These are phyloP conservation scores for Panaeolus cyanescens DNA, from an alignment of 768 basidiomycete genomes.

Conservation along the genomic window DNA sequence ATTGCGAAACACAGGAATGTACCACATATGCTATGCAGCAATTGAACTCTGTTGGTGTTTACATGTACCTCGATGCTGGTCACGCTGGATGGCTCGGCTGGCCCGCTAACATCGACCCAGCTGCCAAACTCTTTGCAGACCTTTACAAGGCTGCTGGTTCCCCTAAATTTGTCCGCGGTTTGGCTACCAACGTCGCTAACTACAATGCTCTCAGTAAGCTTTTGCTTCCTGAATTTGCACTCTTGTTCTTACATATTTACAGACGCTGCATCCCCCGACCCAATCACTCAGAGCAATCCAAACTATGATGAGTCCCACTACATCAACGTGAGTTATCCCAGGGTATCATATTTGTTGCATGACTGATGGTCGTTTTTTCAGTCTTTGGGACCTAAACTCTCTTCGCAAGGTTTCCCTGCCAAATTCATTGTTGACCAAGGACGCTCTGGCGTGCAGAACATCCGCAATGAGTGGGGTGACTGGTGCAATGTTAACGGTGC, in stretches of 20 bases:
- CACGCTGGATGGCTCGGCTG: slow-evolving; percentile 71
- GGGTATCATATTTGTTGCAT: background rate
- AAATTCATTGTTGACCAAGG: slow-evolving; percentile 71
- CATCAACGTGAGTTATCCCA: slow-evolving; percentile 45
- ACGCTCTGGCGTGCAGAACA: slow-evolving; percentile 62
- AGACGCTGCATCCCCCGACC: slow-evolving; percentile 53
- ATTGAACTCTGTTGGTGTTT: slow-evolving; percentile 55
- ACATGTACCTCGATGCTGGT: slow-evolving; percentile 64
- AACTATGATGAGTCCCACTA: slow-evolving; percentile 67
- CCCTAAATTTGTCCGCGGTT: slow-evolving; percentile 59
- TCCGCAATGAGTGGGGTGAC: slow-evolving; percentile 63
- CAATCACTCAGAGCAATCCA: slow-evolving; percentile 57
- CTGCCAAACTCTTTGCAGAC: slow-evolving; percentile 53
- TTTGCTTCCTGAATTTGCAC: background rate
- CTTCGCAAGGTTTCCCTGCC: slow-evolving; percentile 49
- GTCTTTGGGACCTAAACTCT: slow-evolving; percentile 52
- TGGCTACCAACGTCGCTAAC: slow-evolving; percentile 60
- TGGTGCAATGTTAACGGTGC: slow-evolving; percentile 71
- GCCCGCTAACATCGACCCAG: slow-evolving; percentile 62
- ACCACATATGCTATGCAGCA: slow-evolving; percentile 59
- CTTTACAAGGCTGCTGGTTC: slow-evolving; percentile 53
- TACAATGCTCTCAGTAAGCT: slow-evolving; percentile 41
- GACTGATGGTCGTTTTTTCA: slow-evolving; percentile 14
- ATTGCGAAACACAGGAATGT: slow-evolving; percentile 31
- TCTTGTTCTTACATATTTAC: slow-evolving; percentile 34